phyloP scores from a whole-genome alignment of 164 flowering plant genomes.

The Brasenia schreberi region DNA sequence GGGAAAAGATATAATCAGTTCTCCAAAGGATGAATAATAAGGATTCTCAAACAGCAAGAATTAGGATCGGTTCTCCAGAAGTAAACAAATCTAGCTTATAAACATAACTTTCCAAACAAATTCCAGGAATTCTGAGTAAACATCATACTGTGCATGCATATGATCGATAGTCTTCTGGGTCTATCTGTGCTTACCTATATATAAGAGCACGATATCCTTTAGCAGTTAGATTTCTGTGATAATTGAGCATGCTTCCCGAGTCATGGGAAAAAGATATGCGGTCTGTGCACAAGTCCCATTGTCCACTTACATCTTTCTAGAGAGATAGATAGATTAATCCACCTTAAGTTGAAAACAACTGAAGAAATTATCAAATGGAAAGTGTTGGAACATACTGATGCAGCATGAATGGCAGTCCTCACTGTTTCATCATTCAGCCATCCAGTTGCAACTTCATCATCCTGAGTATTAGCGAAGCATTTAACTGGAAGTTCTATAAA shows the following conservation, averaged over 20 bases:
- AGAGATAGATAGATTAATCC: conserved; percentile 1
- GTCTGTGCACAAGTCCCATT: conserved; percentile 80
- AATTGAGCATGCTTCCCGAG: conserved; percentile 87
- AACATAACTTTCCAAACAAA: too few species aligned
- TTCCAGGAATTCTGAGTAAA: too few species aligned
- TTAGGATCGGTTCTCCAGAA: too few species aligned
- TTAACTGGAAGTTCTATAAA: neutral
- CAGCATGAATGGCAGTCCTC: conserved; percentile 79
- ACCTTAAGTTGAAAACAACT: neutral
- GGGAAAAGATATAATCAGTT: neutral
- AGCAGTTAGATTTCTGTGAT: conserved; percentile 72
- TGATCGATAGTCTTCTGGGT: too few species aligned
- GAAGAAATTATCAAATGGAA: neutral
- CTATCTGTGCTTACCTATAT: conserved; percentile 40
- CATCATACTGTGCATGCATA: too few species aligned
- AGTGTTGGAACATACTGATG: conserved; percentile 19
- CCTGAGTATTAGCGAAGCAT: conserved; percentile 18
- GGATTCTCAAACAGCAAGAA: too few species aligned
- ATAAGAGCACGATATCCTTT: conserved; percentile 72
- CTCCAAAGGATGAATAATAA: too few species aligned
- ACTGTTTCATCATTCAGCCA: conserved; percentile 78
- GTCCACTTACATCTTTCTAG: conserved; percentile 29
- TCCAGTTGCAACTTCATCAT: conserved; percentile 66
- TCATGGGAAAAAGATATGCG: conserved; percentile 39
- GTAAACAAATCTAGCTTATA: too few species aligned